phyloP scores from a whole-genome alignment of 2,329 filamentous ascomycete species.

The Xenoacremonium recifei region DNA sequence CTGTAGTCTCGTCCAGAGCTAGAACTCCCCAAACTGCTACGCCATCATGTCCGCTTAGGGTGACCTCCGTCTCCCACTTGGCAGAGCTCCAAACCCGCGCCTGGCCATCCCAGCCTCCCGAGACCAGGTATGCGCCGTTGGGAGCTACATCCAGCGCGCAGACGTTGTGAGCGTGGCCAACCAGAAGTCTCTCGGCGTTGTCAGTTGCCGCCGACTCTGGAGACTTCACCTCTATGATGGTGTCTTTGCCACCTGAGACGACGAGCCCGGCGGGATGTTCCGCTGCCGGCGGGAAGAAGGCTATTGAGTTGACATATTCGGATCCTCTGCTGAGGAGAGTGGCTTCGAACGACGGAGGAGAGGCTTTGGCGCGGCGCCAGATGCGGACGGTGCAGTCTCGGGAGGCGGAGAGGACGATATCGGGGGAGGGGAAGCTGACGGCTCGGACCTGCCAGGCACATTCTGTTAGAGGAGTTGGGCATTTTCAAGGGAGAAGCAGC shows the following conservation, averaged over 20 bases:
- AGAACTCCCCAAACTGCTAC: slow-evolving; percentile 87
- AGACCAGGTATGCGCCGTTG: slow-evolving; percentile 73
- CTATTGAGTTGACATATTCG: slow-evolving; percentile 83
- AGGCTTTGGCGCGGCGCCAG: slow-evolving; percentile 69
- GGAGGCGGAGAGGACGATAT: slow-evolving; percentile 78
- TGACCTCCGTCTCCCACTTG: slow-evolving; percentile 75
- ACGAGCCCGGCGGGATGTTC: slow-evolving; percentile 76
- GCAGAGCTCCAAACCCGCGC: slow-evolving; percentile 83
- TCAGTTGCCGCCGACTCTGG: slow-evolving; percentile 65
- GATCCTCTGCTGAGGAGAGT: slow-evolving; percentile 77
- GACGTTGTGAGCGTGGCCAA: slow-evolving; percentile 86
- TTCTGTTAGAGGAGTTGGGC: neutral
- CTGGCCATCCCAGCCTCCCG: slow-evolving; percentile 90
- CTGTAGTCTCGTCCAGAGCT: slow-evolving; percentile 73
- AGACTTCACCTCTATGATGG: slow-evolving; percentile 85
- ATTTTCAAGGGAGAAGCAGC: neutral
- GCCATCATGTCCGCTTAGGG: slow-evolving; percentile 73
- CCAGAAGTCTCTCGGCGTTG: slow-evolving; percentile 79
- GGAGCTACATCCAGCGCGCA: slow-evolving; percentile 80
- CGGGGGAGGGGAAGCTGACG: slow-evolving; percentile 72
- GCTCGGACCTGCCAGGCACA: slow-evolving; percentile 69
- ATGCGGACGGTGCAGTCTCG: slow-evolving; percentile 86
- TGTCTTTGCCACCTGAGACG: slow-evolving; percentile 85
- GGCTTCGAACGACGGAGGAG: slow-evolving; percentile 71
- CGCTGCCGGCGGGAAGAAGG: slow-evolving; percentile 69